Conservation (phyloP, 148 eudicot species). For the Vaccinium macrocarpon region DNA sequence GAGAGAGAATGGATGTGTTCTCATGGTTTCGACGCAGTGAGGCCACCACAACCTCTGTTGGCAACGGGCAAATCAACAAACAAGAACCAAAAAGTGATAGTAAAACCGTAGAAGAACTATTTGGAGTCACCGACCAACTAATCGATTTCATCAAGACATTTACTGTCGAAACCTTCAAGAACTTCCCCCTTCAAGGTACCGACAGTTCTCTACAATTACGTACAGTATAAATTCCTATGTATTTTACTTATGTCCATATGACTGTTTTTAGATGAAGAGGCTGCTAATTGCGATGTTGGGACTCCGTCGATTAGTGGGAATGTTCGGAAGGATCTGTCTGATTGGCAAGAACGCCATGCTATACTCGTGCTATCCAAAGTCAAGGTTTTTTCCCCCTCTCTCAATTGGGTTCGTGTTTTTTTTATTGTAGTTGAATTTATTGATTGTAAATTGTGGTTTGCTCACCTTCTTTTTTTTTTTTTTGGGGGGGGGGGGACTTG, state of each 20-base stretch:
- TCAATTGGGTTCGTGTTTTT: neutral
- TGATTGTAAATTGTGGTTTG: neutral
- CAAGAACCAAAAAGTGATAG: constrained; percentile 11
- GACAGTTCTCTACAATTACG: neutral
- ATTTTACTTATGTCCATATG: neutral
- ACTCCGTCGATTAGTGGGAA: constrained; percentile 33
- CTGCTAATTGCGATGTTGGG: constrained; percentile 30
- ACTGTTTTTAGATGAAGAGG: constrained; percentile 44
- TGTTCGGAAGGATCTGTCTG: constrained; percentile 66
- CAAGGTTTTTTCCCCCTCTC: constrained; percentile 50
- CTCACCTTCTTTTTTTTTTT: too few species aligned
- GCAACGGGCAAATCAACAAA: neutral
- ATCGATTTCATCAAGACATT: constrained; percentile 65
- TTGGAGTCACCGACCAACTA: constrained; percentile 61
- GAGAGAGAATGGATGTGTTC: constrained; percentile 39
- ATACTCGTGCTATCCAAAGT: constrained; percentile 64
- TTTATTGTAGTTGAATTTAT: neutral
- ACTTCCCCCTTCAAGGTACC: constrained; percentile 59
- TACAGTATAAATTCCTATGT: neutral
- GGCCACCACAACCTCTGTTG: constrained; percentile 18
- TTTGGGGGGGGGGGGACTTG: too few species aligned
- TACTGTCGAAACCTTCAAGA: constrained; percentile 69
- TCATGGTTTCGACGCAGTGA: constrained; percentile 65
- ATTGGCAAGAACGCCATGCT: constrained; percentile 90
- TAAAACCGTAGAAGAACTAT: constrained; percentile 31